phyloP scores from a whole-genome alignment of 805 yeast genomes.

The Ogataea sp. region DNA sequence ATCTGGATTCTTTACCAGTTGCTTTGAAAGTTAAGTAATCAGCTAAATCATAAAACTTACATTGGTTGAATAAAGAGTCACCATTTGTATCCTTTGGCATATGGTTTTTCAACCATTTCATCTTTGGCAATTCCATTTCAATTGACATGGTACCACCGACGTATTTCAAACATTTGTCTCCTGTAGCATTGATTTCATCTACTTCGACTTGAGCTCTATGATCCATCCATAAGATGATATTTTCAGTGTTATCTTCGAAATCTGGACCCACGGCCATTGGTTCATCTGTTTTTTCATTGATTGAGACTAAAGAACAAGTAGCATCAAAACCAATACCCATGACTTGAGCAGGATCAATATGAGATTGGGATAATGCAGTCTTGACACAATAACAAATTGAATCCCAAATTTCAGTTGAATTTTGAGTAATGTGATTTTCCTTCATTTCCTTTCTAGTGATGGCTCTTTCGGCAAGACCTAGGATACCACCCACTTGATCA shows the following conservation, averaged over 20 bases:
- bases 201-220: slow-evolving; percentile 88
- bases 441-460: slow-evolving; percentile 70
- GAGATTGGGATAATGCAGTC: slow-evolving; percentile 65
- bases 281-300: slow-evolving; percentile 51
- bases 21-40: slow-evolving; percentile 90
- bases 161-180: slow-evolving; percentile 72
- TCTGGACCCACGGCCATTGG: slow-evolving; percentile 94
- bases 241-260: slow-evolving; percentile 61
- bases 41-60: slow-evolving; percentile 86
- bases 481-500: slow-evolving; percentile 73
- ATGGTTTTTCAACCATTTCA: slow-evolving; percentile 89
- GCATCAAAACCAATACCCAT: slow-evolving; percentile 95
- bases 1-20: slow-evolving; percentile 79
- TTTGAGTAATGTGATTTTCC: slow-evolving; percentile 74
- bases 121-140: slow-evolving; percentile 97
- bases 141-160: slow-evolving; percentile 98
- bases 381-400: slow-evolving; percentile 78
- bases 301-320: slow-evolving; percentile 87
- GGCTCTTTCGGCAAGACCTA: slow-evolving; percentile 71
- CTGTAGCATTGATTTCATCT: slow-evolving; percentile 67
- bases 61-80: slow-evolving; percentile 34
- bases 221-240: slow-evolving; percentile 96
- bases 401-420: slow-evolving; percentile 87
- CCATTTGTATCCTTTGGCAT: slow-evolving; percentile 43
- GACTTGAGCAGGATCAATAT: slow-evolving; percentile 57